phyloP scores from a whole-genome alignment of 2,329 filamentous ascomycete species.

The Pestalotiopsis sp. region DNA sequence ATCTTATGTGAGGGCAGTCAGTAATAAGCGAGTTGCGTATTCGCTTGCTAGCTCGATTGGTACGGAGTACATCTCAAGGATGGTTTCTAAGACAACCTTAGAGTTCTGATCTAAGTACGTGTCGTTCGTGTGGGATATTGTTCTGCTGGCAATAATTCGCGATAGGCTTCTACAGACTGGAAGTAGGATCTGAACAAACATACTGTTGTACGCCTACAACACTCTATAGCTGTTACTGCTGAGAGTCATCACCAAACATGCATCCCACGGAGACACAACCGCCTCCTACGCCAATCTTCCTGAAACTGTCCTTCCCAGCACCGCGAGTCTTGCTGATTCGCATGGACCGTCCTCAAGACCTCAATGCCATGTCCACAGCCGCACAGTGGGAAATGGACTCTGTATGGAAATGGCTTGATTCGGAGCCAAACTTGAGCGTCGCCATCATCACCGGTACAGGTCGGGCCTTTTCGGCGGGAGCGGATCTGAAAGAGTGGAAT shows the following conservation, averaged over 20 bases:
- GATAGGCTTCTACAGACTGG: no score
- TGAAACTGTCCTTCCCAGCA: slow-evolving; percentile 41
- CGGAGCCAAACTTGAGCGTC: slow-evolving; percentile 26
- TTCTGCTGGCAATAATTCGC: no score
- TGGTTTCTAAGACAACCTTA: no score
- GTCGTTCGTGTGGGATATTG: no score
- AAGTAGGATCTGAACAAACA: not conserved
- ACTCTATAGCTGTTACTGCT: not conserved
- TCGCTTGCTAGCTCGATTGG: no score
- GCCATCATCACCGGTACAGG: slow-evolving; percentile 29
- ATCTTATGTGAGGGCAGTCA: no score
- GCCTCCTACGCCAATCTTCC: slow-evolving; percentile 33
- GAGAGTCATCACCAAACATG: slow-evolving; percentile 15
- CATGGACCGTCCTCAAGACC: slow-evolving; percentile 39
- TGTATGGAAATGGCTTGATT: slow-evolving; percentile 35
- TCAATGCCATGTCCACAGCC: slow-evolving; percentile 43
- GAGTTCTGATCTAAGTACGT: no score
- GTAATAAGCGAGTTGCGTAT: no score
- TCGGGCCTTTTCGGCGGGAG: slow-evolving; percentile 27
- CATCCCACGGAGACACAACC: slow-evolving; percentile 33
- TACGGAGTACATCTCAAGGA: no score
- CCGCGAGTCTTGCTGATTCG: slow-evolving; percentile 42
- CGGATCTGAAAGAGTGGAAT: slow-evolving; percentile 29
- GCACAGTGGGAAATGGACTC: slow-evolving; percentile 44
- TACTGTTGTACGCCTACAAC: not conserved